Base-by-base conservation (phyloP, 805 yeast genomes). In the Candida easanensis region DNA sequence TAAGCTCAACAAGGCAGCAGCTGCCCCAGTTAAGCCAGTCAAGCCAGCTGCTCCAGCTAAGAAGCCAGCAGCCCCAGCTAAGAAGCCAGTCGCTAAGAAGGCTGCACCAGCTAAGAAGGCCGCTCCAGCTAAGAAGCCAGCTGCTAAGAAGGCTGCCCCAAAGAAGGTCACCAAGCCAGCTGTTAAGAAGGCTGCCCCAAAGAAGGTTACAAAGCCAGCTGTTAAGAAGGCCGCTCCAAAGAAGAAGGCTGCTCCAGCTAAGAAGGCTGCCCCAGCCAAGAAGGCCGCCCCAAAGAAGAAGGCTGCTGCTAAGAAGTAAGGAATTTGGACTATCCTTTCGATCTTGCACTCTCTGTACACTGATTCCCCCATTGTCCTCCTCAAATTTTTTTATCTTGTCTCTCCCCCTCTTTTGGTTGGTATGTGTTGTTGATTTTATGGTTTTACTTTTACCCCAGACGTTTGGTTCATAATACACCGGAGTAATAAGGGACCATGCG, bases 1-100 rank as follows among this genome's bases (percentile, higher is more conserved):
- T 51, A 86, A 87, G 66, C 64, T 84, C 59, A 57, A 61, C 62
- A 56, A 60, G 63, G 47, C 46, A 38, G 36, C 35, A 21, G 23
- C 35, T 18, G 35, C 23, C 35, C 35, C 35, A 32, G n/a, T n/a
- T n/a, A 36, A 36, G 39, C 31, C 39, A 17, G 35, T 32, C 16
- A 64, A 60, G 54, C 61, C 60, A 48, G 50, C 57, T 18, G 52
- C 57, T 37, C 47, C 60, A 13, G 48, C 61, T 15, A 62, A 49
- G 56, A 58, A 60, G 52, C 52, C 60, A 31, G 56, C 61, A 21
- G 22, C 61, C 28, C 31, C 62, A 57, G 50, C 38, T n/a, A 62
- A 50, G 57, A 58, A 60, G 53, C 53, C 60, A 35, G 57, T 62
- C 17, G 52, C 68, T 21, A 62, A 61, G 33, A 63, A 57, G 52